A percentile compares a stretch with the other conserved stretches of the same genome.
These are phyloP conservation scores for Triticum monococcum DNA, from an alignment of 176 grass and related monocot species.

Conservation along the genomic window DNA sequence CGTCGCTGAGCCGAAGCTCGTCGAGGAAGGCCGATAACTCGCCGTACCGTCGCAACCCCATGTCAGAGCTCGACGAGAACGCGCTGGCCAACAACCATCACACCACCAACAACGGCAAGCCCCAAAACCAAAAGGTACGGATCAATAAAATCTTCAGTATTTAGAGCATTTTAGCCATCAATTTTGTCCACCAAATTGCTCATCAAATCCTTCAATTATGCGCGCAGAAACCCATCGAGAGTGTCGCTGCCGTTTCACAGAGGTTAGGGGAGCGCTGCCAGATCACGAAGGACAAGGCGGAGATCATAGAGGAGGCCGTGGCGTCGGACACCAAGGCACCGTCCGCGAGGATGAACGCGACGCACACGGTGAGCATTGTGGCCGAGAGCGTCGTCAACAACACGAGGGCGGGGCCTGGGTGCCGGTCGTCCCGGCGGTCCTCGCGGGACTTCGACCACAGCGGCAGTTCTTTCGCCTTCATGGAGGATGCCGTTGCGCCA, in stretches of 20 bases:
- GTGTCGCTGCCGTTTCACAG: constrained; percentile 7
- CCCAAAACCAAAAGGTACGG: constrained; percentile 70
- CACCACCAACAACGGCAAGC: constrained; percentile 28
- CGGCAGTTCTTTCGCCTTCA: constrained; percentile 55
- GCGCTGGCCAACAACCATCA: not conserved
- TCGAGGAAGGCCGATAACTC: constrained; percentile 81
- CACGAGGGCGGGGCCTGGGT: constrained; percentile 40
- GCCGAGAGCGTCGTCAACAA: constrained; percentile 46
- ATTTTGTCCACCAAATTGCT: not conserved
- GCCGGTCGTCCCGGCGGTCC: constrained; percentile 60
- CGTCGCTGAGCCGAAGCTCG: constrained; percentile 76
- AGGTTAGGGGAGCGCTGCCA: not conserved
- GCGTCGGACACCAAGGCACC: constrained; percentile 25
- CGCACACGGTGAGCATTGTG: constrained; percentile 46
- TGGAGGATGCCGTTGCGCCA: constrained; percentile 15
- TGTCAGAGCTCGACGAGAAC: constrained; percentile 86
- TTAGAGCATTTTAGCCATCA: not conserved
- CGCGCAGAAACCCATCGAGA: constrained; percentile 35
- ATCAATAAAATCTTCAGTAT: not conserved
- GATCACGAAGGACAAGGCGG: constrained; percentile 3
- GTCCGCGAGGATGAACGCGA: constrained; percentile 39
- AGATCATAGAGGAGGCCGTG: constrained; percentile 9
- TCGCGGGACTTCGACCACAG: constrained; percentile 78
- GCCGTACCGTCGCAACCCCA: constrained; percentile 65
- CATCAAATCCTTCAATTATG: not conserved